A percentile compares a stretch with the other conserved stretches of the same genome.
These are phyloP conservation scores for Acer saccharum DNA, from an alignment of 345 rosid species.

Conservation along the genomic window DNA sequence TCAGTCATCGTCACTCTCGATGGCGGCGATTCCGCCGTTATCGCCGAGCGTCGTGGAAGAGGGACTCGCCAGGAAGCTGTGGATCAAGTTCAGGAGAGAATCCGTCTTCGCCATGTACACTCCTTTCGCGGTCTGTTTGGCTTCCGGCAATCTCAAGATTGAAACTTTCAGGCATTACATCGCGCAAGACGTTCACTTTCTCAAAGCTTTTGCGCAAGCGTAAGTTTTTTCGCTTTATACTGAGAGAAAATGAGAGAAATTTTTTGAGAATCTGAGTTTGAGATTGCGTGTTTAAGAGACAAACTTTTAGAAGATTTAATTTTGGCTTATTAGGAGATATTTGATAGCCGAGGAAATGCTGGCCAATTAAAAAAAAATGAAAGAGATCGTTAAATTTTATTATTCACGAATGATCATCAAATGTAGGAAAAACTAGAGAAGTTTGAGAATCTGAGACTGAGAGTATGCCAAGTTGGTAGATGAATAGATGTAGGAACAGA, in stretches of 20 bases:
- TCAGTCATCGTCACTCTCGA: slow-evolving; percentile 39
- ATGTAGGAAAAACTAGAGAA: background rate
- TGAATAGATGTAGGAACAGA: background rate
- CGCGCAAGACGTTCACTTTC: slow-evolving; percentile 84
- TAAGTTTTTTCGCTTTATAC: slow-evolving; percentile 38
- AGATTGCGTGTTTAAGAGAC: background rate
- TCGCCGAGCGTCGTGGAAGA: slow-evolving; percentile 40
- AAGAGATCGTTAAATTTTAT: background rate
- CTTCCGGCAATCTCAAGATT: slow-evolving; percentile 75
- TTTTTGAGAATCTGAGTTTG: background rate
- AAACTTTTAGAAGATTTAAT: background rate
- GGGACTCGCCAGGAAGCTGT: slow-evolving; percentile 61
- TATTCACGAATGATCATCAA: background rate
- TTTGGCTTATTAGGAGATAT: too few species aligned
- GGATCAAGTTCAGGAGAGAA: slow-evolving; percentile 76
- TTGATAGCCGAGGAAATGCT: background rate
- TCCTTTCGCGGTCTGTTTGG: slow-evolving; percentile 74
- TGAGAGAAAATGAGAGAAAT: background rate
- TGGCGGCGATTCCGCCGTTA: slow-evolving; percentile 44
- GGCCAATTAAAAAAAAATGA: background rate
- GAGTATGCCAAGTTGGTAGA: background rate
- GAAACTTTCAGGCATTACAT: slow-evolving; percentile 75
- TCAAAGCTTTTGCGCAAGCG: slow-evolving; percentile 90
- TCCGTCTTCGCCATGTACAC: slow-evolving; percentile 66
- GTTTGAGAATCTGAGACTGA: background rate